Percentiles rank a stretch among this genome's conserved stretches.
Evolutionary conservation across 352 stramenopile species (phyloP).

Genomic region (Globisporangium orthogonon): DNA sequence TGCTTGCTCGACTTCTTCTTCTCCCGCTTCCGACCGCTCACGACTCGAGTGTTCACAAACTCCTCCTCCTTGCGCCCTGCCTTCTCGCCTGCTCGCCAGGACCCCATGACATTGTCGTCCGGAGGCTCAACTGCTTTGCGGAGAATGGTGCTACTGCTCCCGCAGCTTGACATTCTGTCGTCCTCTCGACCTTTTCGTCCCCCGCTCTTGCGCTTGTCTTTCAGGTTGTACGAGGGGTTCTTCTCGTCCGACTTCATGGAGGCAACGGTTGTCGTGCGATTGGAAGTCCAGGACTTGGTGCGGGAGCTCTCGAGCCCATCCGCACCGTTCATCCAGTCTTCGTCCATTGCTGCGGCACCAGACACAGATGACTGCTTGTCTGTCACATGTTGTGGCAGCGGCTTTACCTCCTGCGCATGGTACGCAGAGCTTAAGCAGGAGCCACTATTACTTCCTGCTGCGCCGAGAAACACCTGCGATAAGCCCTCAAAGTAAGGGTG

Average conservation of each 20-base stretch:
- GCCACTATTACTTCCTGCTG: neutral
- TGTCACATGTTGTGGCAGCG: conserved; percentile 18
- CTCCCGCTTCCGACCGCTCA: conserved; percentile 25
- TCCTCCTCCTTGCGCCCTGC: conserved; percentile 30
- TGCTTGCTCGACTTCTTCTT: conserved; percentile 39
- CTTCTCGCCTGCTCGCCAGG: conserved; percentile 11
- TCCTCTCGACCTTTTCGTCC: conserved; percentile 32
- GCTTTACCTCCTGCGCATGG: conserved; percentile 21
- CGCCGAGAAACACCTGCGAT: conserved; percentile 8
- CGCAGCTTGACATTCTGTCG: conserved; percentile 15
- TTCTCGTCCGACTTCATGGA: conserved; percentile 31
- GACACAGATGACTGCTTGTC: conserved; percentile 21
- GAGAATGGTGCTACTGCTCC: conserved; percentile 30
- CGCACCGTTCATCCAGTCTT: conserved; percentile 5
- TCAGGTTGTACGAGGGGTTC: conserved; percentile 9
- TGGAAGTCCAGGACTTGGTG: conserved; percentile 31
- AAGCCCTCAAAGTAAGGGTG: conserved; percentile 88
- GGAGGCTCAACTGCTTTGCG: conserved; percentile 24
- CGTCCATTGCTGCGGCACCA: conserved; percentile 13
- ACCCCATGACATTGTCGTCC: conserved; percentile 16
- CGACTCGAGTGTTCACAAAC: conserved; percentile 11
- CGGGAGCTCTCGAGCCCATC: conserved; percentile 29
- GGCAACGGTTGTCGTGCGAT: conserved; percentile 4
- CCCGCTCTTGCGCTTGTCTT: conserved; percentile 38
- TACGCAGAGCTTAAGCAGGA: conserved; percentile 1